Conservation (phyloP, 331 rosid species). For the Erythrophleum ivorense region DNA sequence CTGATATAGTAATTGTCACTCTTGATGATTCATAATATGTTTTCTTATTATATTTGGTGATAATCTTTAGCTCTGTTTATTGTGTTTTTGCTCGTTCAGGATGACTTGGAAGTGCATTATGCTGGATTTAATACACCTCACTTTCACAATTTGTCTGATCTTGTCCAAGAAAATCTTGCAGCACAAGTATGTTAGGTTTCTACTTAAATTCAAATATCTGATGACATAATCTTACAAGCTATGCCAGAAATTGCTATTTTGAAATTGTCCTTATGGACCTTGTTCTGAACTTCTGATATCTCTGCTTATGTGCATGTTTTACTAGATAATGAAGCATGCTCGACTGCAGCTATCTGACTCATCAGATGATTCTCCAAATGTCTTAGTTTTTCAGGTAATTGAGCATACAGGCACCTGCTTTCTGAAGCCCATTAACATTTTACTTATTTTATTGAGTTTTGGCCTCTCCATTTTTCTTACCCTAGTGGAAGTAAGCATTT, state of each 20-base stretch:
- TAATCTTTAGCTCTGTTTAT: conserved; percentile 30
- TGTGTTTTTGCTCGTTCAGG: conserved; percentile 58
- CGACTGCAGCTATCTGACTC: conserved; percentile 78
- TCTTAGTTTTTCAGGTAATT: conserved; percentile 86
- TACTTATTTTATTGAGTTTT: background rate
- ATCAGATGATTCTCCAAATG: conserved; percentile 70
- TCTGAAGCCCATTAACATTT: conserved; percentile 28
- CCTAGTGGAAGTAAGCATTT: conserved; percentile 13
- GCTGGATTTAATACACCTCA: conserved; percentile 84
- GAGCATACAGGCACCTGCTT: conserved; percentile 26
- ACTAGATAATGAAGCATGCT: conserved; percentile 65
- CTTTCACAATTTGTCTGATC: conserved; percentile 92
- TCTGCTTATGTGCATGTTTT: conserved; percentile 39
- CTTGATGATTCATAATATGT: conserved; percentile 25
- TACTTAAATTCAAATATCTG: conserved; percentile 30
- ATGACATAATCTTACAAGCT: conserved; percentile 21
- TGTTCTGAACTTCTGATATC: conserved; percentile 31
- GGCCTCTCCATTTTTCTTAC: conserved; percentile 1
- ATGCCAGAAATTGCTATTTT: conserved; percentile 28
- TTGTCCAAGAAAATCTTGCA: conserved; percentile 78
- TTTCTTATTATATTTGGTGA: conserved; percentile 18
- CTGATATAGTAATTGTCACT: conserved; percentile 7
- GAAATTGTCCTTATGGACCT: conserved; percentile 8
- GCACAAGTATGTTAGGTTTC: conserved; percentile 61
- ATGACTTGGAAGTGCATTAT: conserved; percentile 76